phyloP scores from a whole-genome alignment of 2,329 filamentous ascomycete genomes.

The Trichoderma semiorbis region DNA sequence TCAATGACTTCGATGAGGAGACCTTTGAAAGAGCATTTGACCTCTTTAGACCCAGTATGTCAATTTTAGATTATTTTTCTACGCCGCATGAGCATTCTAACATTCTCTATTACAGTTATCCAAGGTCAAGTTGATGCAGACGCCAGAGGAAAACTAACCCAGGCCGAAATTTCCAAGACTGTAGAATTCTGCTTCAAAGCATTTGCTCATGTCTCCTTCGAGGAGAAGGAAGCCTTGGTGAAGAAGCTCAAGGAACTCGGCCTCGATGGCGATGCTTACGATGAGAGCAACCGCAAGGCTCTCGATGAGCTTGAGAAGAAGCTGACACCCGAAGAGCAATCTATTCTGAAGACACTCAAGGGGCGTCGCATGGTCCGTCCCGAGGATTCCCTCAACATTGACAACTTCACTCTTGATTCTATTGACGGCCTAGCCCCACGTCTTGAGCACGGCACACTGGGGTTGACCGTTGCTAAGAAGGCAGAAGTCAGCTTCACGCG shows the following conservation, averaged over 20 bases:
- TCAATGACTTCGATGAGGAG: constrained; percentile 41
- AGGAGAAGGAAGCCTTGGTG: constrained; percentile 20
- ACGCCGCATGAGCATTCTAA: background rate
- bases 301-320: constrained; percentile 18
- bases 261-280: background rate
- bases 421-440: constrained; percentile 24
- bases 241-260: constrained; percentile 19
- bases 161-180: constrained; percentile 31
- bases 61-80: background rate
- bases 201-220: constrained; percentile 24
- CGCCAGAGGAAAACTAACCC: constrained; percentile 27
- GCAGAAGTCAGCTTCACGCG: background rate
- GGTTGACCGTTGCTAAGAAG: background rate
- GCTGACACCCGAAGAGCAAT: constrained; percentile 24
- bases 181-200: constrained; percentile 34
- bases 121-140: constrained; percentile 34
- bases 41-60: constrained; percentile 30
- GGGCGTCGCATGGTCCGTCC: constrained; percentile 32
- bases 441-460: background rate
- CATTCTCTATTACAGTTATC: constrained; percentile 33
- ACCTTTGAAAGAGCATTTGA: constrained; percentile 43
- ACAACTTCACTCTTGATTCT: constrained; percentile 31
- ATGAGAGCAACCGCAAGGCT: background rate
- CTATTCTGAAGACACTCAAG: constrained; percentile 29
- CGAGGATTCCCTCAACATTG: constrained; percentile 30